These are phyloP conservation scores for Oryza glumipatula DNA, from an alignment of 176 grass and related monocot species.

Conservation along the genomic window DNA sequence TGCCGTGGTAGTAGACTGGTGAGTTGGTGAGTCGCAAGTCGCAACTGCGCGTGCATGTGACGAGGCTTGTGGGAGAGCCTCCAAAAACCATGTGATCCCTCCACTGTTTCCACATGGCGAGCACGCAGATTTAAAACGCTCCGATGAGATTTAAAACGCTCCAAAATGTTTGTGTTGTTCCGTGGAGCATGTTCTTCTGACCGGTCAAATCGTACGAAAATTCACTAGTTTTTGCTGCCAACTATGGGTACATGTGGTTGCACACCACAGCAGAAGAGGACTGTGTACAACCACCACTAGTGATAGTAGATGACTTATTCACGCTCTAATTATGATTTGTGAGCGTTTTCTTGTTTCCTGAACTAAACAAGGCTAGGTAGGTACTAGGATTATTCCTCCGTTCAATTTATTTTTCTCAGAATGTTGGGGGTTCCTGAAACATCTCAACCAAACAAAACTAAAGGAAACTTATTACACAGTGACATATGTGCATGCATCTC, in stretches of 20 bases:
- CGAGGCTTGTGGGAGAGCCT: background rate
- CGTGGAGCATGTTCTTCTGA: conserved; percentile 18
- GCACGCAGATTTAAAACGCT: background rate
- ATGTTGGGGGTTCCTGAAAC: background rate
- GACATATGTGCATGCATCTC: background rate
- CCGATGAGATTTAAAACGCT: background rate
- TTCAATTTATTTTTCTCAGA: background rate
- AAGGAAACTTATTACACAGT: background rate
- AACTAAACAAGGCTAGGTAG: background rate
- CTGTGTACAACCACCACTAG: no score
- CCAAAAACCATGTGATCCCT: conserved; percentile 34
- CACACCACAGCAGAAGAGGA: no score
- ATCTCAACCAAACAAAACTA: background rate
- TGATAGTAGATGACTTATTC: no score
- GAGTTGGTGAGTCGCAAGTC: background rate
- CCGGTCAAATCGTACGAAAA: conserved; percentile 16
- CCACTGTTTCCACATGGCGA: conserved; percentile 33
- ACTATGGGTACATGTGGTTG: background rate
- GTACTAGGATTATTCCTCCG: background rate
- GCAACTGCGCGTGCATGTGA: background rate
- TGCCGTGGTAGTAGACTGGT: background rate
- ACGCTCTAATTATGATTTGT: background rate
- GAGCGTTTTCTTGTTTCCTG: background rate
- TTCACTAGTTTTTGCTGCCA: background rate
- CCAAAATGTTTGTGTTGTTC: background rate